Percentiles rank a stretch among this genome's conserved stretches.
Conservation (phyloP, 179 eudicot species). For the Silene vulgaris region DNA sequence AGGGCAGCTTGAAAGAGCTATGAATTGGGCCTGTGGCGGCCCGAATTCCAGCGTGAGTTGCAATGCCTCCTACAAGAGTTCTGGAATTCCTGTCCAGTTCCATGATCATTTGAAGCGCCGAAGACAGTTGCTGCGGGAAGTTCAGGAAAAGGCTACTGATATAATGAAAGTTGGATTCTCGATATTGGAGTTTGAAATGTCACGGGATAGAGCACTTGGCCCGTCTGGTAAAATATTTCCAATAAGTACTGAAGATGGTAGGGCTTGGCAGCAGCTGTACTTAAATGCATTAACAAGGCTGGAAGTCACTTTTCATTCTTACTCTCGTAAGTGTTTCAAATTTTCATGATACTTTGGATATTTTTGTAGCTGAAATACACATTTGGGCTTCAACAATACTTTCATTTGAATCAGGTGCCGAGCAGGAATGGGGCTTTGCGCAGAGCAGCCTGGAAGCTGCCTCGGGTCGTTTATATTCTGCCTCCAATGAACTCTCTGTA, state of each 20-base stretch:
- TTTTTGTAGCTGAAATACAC: background rate
- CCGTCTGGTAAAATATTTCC: constrained; percentile 52
- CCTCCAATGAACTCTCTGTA: constrained; percentile 69
- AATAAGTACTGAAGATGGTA: constrained; percentile 56
- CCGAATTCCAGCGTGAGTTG: constrained; percentile 51
- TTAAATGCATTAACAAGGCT: constrained; percentile 64
- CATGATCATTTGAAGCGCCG: constrained; percentile 79
- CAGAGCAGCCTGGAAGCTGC: constrained; percentile 85
- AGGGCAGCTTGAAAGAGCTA: constrained; percentile 98
- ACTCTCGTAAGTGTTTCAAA: constrained; percentile 56
- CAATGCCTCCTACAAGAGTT: constrained; percentile 40
- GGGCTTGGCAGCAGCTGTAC: constrained; percentile 85
- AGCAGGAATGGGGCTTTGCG: constrained; percentile 81
- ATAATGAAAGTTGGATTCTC: constrained; percentile 63
- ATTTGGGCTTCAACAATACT: constrained; percentile 13
- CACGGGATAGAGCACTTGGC: constrained; percentile 79
- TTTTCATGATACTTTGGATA: constrained; percentile 7
- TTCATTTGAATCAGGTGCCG: constrained; percentile 57
- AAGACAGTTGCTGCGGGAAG: constrained; percentile 61
- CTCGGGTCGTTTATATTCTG: constrained; percentile 63
- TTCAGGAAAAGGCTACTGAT: constrained; percentile 69
- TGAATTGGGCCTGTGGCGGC: constrained; percentile 99
- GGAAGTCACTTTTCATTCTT: constrained; percentile 75
- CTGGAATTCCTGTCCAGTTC: constrained; percentile 83
- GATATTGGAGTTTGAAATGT: constrained; percentile 87